These are phyloP conservation scores for Coemansia sp. DNA, from an alignment of 192 early-diverging fungal genomes.

Conservation along the genomic window DNA sequence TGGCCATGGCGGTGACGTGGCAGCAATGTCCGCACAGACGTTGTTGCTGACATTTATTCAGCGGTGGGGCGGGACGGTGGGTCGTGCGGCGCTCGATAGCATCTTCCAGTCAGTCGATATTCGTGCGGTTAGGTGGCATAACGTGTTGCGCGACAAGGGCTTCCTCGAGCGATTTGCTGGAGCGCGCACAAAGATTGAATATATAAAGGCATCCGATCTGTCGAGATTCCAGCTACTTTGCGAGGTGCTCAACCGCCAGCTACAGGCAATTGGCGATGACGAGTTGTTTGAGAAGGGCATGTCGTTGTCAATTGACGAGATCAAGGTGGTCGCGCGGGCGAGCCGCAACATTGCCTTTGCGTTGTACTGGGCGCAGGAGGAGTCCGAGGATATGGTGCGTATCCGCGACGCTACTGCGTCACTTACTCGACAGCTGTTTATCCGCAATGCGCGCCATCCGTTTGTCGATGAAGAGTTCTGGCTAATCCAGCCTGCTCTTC, in stretches of 20 bases:
- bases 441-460: constrained; percentile 42
- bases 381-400: constrained; percentile 54
- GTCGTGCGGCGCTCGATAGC: constrained; percentile 45
- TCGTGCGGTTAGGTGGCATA: constrained; percentile 41
- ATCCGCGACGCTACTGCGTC: constrained; percentile 67
- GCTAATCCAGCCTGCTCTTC: constrained; percentile 38
- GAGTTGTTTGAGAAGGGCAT: constrained; percentile 73
- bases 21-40: constrained; percentile 25
- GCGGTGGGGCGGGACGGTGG: constrained; percentile 42
- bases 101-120: constrained; percentile 50
- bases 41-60: constrained; percentile 49
- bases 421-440: constrained; percentile 72
- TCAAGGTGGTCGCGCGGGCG: constrained; percentile 32
- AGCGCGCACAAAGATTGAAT: constrained; percentile 19
- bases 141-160: constrained; percentile 24
- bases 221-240: constrained; percentile 65
- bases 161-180: constrained; percentile 43
- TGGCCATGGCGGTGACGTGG: neutral
- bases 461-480: constrained; percentile 53
- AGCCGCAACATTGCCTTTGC: constrained; percentile 74
- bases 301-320: constrained; percentile 32
- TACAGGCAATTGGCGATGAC: constrained; percentile 85
- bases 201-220: constrained; percentile 31
- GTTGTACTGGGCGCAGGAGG: constrained; percentile 66
- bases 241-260: constrained; percentile 72